Evolutionary conservation across 306 rosid species (phyloP).

Genomic region (Vicia sativa): DNA sequence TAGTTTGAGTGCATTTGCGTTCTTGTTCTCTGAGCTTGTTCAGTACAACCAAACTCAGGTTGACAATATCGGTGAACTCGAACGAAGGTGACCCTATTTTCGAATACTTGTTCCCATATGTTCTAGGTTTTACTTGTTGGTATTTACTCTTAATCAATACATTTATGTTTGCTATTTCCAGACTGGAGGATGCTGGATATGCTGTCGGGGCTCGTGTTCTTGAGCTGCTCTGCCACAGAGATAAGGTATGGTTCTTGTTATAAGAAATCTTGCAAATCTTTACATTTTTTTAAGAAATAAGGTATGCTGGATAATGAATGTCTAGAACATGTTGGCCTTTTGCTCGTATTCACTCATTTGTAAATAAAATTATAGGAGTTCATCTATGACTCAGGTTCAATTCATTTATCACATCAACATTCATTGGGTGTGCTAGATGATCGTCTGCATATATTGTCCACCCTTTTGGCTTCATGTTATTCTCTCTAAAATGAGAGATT

Average conservation of each 20-base stretch:
- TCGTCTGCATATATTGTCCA: background rate
- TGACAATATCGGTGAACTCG: constrained; percentile 92
- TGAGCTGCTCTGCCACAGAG: constrained; percentile 96
- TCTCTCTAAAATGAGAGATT: background rate
- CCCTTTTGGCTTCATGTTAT: too few species aligned
- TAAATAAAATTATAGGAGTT: too few species aligned
- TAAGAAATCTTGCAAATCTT: constrained; percentile 10
- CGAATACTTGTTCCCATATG: too few species aligned
- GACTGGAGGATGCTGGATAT: constrained; percentile 97
- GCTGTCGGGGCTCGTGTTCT: constrained; percentile 96
- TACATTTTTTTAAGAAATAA: too few species aligned
- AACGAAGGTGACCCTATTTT: constrained; percentile 63
- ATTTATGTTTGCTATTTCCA: constrained; percentile 35
- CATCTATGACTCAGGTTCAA: constrained; percentile 8
- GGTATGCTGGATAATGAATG: too few species aligned
- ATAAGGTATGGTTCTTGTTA: constrained; percentile 61
- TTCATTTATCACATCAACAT: constrained; percentile 10
- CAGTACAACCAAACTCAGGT: constrained; percentile 99
- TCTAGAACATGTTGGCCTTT: too few species aligned
- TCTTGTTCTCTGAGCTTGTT: constrained; percentile 97
- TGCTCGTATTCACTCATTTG: too few species aligned
- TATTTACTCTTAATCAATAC: too few species aligned
- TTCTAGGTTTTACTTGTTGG: background rate
- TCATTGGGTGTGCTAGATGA: background rate
- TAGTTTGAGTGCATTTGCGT: constrained; percentile 97